Evolutionary conservation across 768 basidiomycete species (phyloP).

Genomic region (Naematelia encephala): DNA sequence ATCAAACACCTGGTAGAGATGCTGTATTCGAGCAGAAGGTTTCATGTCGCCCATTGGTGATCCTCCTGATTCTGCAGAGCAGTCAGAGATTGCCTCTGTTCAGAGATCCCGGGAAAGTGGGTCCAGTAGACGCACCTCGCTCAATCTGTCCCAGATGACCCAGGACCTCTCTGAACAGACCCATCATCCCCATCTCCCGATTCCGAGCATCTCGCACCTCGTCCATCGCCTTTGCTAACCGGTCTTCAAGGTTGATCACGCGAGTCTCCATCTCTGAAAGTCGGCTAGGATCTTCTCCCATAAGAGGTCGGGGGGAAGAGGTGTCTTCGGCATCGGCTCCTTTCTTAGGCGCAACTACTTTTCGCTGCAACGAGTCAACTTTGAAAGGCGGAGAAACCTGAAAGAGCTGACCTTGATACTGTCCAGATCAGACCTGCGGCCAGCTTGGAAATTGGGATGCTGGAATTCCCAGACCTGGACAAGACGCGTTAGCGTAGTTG

Average conservation of each 20-base stretch:
- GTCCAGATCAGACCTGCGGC: conserved; percentile 39
- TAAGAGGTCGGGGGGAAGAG: conserved; percentile 7
- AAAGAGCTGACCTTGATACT: conserved; percentile 38
- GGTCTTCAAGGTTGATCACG: conserved; percentile 33
- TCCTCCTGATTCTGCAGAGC: conserved; percentile 12
- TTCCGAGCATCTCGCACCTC: conserved; percentile 34
- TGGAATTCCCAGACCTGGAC: conserved; percentile 46
- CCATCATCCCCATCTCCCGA: conserved; percentile 36
- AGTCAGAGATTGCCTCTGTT: too few relatives aligned
- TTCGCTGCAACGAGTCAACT: conserved; percentile 26
- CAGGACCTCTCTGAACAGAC: conserved; percentile 36
- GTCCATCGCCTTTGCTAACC: conserved; percentile 28
- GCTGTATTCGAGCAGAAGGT: conserved; percentile 24
- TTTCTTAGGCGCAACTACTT: conserved; percentile 40
- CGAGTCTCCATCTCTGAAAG: conserved; percentile 34
- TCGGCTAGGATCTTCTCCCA: conserved; percentile 23
- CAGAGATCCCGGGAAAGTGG: too few relatives aligned
- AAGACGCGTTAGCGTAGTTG: conserved; percentile 2
- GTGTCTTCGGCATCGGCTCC: conserved; percentile 4
- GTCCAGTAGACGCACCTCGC: conserved; percentile 16
- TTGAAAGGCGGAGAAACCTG: not conserved
- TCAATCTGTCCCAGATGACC: conserved; percentile 27
- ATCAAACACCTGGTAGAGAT: conserved; percentile 28
- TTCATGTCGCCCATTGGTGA: conserved; percentile 20
- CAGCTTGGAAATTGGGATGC: conserved; percentile 41